These are phyloP conservation scores for Blastobotrys terrestris DNA, from an alignment of 805 yeast species.

Conservation along the genomic window DNA sequence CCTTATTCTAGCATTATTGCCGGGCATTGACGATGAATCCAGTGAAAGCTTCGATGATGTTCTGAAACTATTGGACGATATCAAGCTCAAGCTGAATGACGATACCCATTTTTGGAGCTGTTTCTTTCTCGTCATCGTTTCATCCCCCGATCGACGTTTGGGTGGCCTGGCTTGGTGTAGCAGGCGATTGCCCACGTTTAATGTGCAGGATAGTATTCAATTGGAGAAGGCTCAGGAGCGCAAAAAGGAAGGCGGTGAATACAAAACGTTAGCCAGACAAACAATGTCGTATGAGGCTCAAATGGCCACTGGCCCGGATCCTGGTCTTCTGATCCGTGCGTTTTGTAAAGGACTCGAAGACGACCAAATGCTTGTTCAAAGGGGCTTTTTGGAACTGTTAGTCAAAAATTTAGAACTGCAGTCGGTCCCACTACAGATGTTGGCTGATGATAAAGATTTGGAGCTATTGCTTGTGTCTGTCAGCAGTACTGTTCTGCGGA, in stretches of 20 bases:
- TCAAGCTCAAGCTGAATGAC: constrained; percentile 52
- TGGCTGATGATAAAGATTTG: constrained; percentile 49
- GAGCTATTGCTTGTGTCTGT: constrained; percentile 55
- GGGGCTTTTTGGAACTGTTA: constrained; percentile 84
- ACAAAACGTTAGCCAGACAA: constrained; percentile 1
- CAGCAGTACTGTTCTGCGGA: constrained; percentile 61
- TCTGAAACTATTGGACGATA: constrained; percentile 51
- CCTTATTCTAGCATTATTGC: constrained; percentile 63
- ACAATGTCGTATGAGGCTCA: constrained; percentile 44
- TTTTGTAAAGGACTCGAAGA: constrained; percentile 64
- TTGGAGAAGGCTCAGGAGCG: not conserved
- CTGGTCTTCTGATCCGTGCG: constrained; percentile 73
- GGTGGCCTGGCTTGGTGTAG: constrained; percentile 81
- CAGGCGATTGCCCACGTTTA: constrained; percentile 49
- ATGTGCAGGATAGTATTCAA: not conserved
- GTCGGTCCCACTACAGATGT: constrained; percentile 46
- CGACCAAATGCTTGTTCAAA: constrained; percentile 62
- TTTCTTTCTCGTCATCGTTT: constrained; percentile 64
- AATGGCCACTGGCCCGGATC: constrained; percentile 64
- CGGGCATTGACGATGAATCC: constrained; percentile 90
- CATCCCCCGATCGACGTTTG: constrained; percentile 70
- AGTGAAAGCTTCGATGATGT: constrained; percentile 70
- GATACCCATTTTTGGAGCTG: constrained; percentile 84
- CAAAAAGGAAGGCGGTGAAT: not conserved
- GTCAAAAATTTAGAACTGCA: constrained; percentile 60